Evolutionary conservation across 345 rosid species (phyloP), one percentile per base, ranked within the genome.

Genomic region (Pugionium dolabratum): DNA sequence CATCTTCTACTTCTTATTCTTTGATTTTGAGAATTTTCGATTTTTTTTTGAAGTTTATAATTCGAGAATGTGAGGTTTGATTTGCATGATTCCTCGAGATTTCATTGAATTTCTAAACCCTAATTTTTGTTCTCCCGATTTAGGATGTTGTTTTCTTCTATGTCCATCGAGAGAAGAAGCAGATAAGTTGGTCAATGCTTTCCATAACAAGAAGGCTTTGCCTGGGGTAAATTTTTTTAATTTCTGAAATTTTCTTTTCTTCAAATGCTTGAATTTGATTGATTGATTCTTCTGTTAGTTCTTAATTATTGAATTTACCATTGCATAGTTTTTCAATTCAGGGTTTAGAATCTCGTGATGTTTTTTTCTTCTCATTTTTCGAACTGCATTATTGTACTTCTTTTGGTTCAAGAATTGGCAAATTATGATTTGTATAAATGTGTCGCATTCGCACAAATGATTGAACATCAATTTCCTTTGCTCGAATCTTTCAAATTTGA

Each of bases 131-230:
- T 11, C 42, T 39, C 47, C 37, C 9, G 42, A 55, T 41, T 67
- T 29, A 91, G 98, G 99, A 2, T 95, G 97, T 76, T 95, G 99
- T 81, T 95, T 95, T 79, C 77, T 91, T 41, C 76, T 86, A 64
- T 91, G 98, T 59, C 99, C 99, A 44, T 95, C 99, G 42, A 83
- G 96, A 79, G 75, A 83, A 45, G 99, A 95, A 84, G 99, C 99
- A 11, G 99, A 95, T 78, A 95, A 89, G 85, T 89, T 90, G 49
- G 90, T 95, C 79, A 72, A 81, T 83, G 94, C 91, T 36, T 95
- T 85, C 47, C 99, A 95, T 79, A 91, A 89, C 73, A 91, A 87
- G 91, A 88, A 82, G 79, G 89, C 99, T 9, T 82, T 95, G 67
- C 82, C 97, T 9, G 99, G 99, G 90, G 99, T 71, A 25, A 30